phyloP scores from a whole-genome alignment of 2,329 filamentous ascomycete genomes.

The Paecilomyces fulvus region DNA sequence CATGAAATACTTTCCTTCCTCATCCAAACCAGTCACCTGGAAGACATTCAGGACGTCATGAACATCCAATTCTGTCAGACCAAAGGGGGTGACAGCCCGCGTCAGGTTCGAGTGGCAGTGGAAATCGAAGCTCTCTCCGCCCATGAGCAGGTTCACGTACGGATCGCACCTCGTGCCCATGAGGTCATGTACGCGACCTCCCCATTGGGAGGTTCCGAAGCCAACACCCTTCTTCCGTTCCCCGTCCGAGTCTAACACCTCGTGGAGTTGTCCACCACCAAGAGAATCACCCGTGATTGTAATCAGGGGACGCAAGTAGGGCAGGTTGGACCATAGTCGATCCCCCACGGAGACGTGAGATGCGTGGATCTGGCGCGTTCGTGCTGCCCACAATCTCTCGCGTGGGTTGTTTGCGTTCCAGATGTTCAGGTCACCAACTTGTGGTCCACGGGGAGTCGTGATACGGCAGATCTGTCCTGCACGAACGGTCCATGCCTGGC shows the following conservation, averaged over 20 bases:
- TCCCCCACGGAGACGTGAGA: slow-evolving; percentile 65
- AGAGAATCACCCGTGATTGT: slow-evolving; percentile 65
- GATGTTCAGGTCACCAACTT: slow-evolving; percentile 77
- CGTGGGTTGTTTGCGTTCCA: slow-evolving; percentile 70
- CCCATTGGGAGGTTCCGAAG: slow-evolving; percentile 42
- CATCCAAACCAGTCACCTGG: slow-evolving; percentile 71
- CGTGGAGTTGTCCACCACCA: slow-evolving; percentile 28
- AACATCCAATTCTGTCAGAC: slow-evolving; percentile 63
- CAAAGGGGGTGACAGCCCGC: slow-evolving; percentile 60
- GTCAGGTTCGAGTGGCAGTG: slow-evolving; percentile 79
- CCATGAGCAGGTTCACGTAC: slow-evolving; percentile 69
- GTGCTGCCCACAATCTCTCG: slow-evolving; percentile 72
- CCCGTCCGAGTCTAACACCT: slow-evolving; percentile 27
- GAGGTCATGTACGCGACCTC: slow-evolving; percentile 66
- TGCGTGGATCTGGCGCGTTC: slow-evolving; percentile 70
- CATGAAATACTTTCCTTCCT: slow-evolving; percentile 68
- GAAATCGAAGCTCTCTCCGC: slow-evolving; percentile 64
- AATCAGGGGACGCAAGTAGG: slow-evolving; percentile 65
- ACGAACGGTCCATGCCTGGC: slow-evolving; percentile 62
- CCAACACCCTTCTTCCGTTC: slow-evolving; percentile 29
- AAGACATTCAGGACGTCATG: slow-evolving; percentile 84
- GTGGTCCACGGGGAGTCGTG: slow-evolving; percentile 66
- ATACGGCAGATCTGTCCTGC: slow-evolving; percentile 63
- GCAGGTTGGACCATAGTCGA: slow-evolving; percentile 68
- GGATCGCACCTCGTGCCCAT: slow-evolving; percentile 78